A percentile compares a stretch with the other conserved stretches of the same genome.
phyloP scores from a whole-genome alignment of 1,284 basidiomycete genomes.

The Sanghuangporus weigelae region DNA sequence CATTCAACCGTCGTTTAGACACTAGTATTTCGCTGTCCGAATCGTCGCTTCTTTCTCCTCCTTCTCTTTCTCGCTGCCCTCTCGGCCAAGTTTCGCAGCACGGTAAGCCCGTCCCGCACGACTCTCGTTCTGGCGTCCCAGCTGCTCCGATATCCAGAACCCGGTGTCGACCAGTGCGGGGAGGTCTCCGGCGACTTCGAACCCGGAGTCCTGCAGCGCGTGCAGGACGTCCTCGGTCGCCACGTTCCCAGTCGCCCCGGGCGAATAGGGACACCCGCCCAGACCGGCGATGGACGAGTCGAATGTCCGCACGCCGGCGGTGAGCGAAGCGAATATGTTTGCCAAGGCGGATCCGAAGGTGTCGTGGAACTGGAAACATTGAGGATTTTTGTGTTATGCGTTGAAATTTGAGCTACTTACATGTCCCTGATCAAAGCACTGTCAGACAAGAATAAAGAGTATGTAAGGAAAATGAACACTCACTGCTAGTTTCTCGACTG shows the following conservation, averaged over 20 bases:
- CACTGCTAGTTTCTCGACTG: slow-evolving; percentile 66
- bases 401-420: slow-evolving; percentile 35
- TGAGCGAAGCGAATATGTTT: slow-evolving; percentile 64
- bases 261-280: slow-evolving; percentile 94
- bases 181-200: slow-evolving; percentile 59
- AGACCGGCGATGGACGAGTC: slow-evolving; percentile 81
- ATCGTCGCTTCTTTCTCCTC: background rate
- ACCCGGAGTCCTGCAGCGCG: slow-evolving; percentile 66
- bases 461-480: slow-evolving; percentile 26
- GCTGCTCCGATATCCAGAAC: slow-evolving; percentile 70
- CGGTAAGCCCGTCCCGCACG: slow-evolving; percentile 77
- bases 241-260: slow-evolving; percentile 92
- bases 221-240: slow-evolving; percentile 90
- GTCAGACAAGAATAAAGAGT: slow-evolving; percentile 5
- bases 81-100: slow-evolving; percentile 43
- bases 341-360: slow-evolving; percentile 82
- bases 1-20: too few species aligned
- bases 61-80: slow-evolving; percentile 14
- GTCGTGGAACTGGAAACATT: slow-evolving; percentile 73
- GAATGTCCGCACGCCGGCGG: slow-evolving; percentile 61
- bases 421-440: slow-evolving; percentile 41
- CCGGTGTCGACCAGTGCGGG: slow-evolving; percentile 69
- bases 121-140: slow-evolving; percentile 70
- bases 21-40: background rate
- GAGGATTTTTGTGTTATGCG: slow-evolving; percentile 11